These are phyloP conservation scores for Apophysomyces sp. DNA, from an alignment of 371 early-diverging fungal genomes.

Conservation along the genomic window DNA sequence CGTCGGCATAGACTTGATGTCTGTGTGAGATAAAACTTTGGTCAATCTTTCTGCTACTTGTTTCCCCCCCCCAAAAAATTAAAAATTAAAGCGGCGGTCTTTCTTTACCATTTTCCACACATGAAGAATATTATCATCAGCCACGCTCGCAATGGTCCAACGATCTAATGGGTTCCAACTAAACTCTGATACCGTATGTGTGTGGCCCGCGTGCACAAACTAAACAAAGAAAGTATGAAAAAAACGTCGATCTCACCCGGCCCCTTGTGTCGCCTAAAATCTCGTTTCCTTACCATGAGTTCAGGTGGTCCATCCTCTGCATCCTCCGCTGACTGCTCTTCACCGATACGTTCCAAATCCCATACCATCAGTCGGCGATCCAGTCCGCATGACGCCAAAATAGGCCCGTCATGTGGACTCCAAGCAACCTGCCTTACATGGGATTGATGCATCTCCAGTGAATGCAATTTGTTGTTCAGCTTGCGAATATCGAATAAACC, in stretches of 20 bases:
- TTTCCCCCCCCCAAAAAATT: neutral
- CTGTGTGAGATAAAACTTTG: neutral
- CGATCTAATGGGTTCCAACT: conserved; percentile 96
- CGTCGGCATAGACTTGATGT: neutral
- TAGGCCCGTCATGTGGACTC: conserved; percentile 92
- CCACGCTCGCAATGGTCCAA: conserved; percentile 93
- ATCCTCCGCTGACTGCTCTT: conserved; percentile 95
- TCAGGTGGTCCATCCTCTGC: conserved; percentile 99
- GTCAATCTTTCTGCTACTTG: neutral
- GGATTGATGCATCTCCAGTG: conserved; percentile 88
- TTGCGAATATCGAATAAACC: conserved; percentile 98
- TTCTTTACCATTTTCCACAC: conserved; percentile 96
- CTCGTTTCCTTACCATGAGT: conserved; percentile 64
- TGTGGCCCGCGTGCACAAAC: conserved; percentile 99
- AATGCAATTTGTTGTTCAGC: conserved; percentile 76
- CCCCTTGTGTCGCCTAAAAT: neutral
- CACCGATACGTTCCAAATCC: conserved; percentile 94
- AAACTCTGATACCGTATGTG: conserved; percentile 94
- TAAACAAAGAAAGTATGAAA: conserved; percentile 17
- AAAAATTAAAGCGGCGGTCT: neutral
- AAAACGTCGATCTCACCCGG: neutral
- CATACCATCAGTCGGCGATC: conserved; percentile 96
- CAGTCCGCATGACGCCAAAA: conserved; percentile 89
- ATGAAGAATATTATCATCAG: conserved; percentile 97
- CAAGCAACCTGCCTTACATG: conserved; percentile 93